phyloP scores from a whole-genome alignment of 768 basidiomycete genomes.

The Xerocomellus dryophilus region DNA sequence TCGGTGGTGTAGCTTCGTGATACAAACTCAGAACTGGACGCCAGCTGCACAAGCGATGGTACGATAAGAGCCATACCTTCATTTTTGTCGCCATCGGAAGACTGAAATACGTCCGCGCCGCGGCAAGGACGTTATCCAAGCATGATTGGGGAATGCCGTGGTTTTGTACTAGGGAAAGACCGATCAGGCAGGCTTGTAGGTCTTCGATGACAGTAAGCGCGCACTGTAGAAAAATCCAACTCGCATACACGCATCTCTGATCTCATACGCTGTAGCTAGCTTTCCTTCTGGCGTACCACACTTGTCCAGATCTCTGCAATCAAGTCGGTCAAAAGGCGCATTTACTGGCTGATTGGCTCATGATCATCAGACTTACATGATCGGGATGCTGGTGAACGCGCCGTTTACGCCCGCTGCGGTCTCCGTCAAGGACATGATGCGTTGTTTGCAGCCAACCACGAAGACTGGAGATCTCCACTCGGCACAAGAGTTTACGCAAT shows the following conservation, averaged over 20 bases:
- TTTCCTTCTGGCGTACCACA: slow-evolving; percentile 32
- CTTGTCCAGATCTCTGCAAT: slow-evolving; percentile 20
- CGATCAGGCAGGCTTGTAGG: not conserved
- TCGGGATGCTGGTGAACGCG: slow-evolving; percentile 25
- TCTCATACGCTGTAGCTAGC: slow-evolving; percentile 47
- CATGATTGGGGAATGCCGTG: slow-evolving; percentile 63
- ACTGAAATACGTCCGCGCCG: slow-evolving; percentile 63
- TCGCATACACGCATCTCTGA: slow-evolving; percentile 73
- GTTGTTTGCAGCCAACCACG: not conserved
- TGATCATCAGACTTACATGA: slow-evolving; percentile 21
- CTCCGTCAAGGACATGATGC: slow-evolving; percentile 23
- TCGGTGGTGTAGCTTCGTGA: slow-evolving; percentile 59
- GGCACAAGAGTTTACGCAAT: no score
- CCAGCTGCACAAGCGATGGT: not conserved
- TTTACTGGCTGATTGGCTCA: not conserved
- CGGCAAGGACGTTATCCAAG: slow-evolving; percentile 44
- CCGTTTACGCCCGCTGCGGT: slow-evolving; percentile 15
- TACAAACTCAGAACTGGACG: not conserved
- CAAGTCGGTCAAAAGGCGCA: not conserved
- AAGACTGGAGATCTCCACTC: not conserved
- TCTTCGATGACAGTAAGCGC: slow-evolving; percentile 4
- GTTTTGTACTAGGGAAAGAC: slow-evolving; percentile 58
- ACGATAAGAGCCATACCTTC: slow-evolving; percentile 42
- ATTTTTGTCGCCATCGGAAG: slow-evolving; percentile 62
- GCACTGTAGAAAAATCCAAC: slow-evolving; percentile 86